These are phyloP conservation scores for Clarireedia monteithiana DNA, from an alignment of 2,329 filamentous ascomycete species.

Conservation along the genomic window DNA sequence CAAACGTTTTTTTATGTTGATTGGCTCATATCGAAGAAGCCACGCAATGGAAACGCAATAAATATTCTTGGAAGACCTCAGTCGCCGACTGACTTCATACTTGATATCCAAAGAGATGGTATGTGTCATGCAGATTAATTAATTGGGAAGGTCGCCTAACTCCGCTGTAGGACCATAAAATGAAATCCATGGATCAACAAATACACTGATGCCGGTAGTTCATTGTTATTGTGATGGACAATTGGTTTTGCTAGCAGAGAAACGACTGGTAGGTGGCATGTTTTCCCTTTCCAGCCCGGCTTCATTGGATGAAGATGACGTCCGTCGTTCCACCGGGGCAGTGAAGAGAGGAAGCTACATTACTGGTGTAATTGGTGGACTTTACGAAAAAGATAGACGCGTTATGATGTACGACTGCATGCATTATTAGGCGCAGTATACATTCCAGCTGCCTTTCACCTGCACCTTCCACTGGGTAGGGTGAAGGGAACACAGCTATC, in stretches of 20 bases:
- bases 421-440: too few species aligned
- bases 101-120: background rate
- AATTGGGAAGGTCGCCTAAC: background rate
- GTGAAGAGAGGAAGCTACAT: too few species aligned
- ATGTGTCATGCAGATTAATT: background rate
- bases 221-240: background rate
- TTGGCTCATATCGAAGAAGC: background rate
- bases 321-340: too few species aligned
- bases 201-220: background rate
- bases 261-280: too few species aligned
- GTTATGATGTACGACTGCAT: background rate
- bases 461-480: too few species aligned
- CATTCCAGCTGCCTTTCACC: too few species aligned
- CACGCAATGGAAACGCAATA: background rate
- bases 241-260: too few species aligned
- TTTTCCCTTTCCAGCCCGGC: background rate
- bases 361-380: too few species aligned
- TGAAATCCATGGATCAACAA: background rate
- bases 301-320: background rate
- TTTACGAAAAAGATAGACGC: background rate
- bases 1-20: background rate
- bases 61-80: background rate
- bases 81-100: background rate
- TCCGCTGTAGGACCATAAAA: too few species aligned
- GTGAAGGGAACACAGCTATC: background rate